Conservation (phyloP, 352 stramenopile species). For the Peronospora farinosa region DNA sequence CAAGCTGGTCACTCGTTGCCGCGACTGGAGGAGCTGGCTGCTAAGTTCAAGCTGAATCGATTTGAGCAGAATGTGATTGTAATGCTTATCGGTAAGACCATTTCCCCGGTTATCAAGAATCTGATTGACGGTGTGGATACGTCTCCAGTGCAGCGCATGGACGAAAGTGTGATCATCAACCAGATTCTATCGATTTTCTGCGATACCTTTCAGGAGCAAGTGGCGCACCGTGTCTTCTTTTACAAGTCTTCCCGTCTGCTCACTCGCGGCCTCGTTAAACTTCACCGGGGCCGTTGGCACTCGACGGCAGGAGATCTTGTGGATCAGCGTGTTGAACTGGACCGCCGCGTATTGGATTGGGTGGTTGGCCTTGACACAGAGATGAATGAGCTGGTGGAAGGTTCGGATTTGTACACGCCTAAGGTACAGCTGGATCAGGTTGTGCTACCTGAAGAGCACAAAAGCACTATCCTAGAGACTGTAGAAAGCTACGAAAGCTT, state of each 20-base stretch:
- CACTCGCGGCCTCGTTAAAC: conserved; percentile 66
- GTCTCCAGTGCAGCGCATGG: conserved; percentile 81
- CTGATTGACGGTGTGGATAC: conserved; percentile 81
- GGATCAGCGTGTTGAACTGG: conserved; percentile 79
- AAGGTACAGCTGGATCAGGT: conserved; percentile 82
- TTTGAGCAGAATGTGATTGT: conserved; percentile 89
- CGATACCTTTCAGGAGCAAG: conserved; percentile 84
- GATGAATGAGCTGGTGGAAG: conserved; percentile 87
- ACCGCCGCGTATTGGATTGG: conserved; percentile 82
- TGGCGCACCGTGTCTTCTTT: conserved; percentile 81
- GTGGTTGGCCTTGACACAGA: conserved; percentile 83
- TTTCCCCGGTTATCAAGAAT: conserved; percentile 86
- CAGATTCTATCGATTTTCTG: conserved; percentile 85
- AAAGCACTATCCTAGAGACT: conserved; percentile 68
- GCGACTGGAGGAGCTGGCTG: conserved; percentile 65
- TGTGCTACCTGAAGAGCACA: conserved; percentile 81
- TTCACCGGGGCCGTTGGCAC: conserved; percentile 79
- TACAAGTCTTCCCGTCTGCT: conserved; percentile 85
- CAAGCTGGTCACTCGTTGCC: conserved; percentile 56
- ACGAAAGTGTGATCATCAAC: conserved; percentile 88
- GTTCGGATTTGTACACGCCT: conserved; percentile 79
- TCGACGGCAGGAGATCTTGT: conserved; percentile 78
- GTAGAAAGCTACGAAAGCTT: conserved; percentile 83
- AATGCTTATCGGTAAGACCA: conserved; percentile 87
- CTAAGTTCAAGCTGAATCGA: conserved; percentile 77